A percentile compares a stretch with the other conserved stretches of the same genome.
These are phyloP conservation scores for Pseudocercospora fuligena DNA, from an alignment of 2,329 filamentous ascomycete species.

Conservation along the genomic window DNA sequence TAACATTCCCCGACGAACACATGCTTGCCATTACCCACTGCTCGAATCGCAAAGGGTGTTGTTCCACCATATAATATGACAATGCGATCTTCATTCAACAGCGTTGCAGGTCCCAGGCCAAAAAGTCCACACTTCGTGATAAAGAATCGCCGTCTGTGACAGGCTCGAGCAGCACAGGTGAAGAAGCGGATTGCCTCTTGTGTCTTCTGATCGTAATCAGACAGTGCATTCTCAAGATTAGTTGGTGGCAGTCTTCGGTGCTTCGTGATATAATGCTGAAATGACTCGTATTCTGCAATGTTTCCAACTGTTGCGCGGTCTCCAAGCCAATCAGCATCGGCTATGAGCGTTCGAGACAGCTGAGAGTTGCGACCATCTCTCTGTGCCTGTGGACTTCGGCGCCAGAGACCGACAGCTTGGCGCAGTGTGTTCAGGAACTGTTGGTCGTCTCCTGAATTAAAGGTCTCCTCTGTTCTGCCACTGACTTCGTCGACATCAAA, in stretches of 20 bases:
- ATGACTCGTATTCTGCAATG: neutral
- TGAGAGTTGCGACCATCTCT: neutral
- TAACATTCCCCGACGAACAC: conserved; percentile 15
- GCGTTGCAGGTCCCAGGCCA: conserved; percentile 12
- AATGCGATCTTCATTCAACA: neutral
- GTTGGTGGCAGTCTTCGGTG: neutral
- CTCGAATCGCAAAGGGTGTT: conserved; percentile 14
- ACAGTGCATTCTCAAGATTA: neutral
- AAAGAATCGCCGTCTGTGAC: conserved; percentile 12
- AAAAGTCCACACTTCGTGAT: conserved; percentile 4
- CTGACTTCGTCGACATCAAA: too few relatives aligned
- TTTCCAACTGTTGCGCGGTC: neutral
- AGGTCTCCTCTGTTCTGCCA: too few relatives aligned
- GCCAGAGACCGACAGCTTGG: neutral
- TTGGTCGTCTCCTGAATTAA: too few relatives aligned
- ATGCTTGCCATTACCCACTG: neutral
- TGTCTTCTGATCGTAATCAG: neutral
- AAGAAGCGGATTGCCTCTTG: neutral
- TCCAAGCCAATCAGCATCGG: neutral
- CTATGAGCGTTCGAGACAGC: neutral
- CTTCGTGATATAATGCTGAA: neutral
- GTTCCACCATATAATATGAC: conserved; percentile 8
- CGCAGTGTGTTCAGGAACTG: neutral
- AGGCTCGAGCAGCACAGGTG: neutral
- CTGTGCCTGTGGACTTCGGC: too few relatives aligned